Conservation (phyloP, 805 yeast species). For the Zygosaccharomyces rouxii region DNA sequence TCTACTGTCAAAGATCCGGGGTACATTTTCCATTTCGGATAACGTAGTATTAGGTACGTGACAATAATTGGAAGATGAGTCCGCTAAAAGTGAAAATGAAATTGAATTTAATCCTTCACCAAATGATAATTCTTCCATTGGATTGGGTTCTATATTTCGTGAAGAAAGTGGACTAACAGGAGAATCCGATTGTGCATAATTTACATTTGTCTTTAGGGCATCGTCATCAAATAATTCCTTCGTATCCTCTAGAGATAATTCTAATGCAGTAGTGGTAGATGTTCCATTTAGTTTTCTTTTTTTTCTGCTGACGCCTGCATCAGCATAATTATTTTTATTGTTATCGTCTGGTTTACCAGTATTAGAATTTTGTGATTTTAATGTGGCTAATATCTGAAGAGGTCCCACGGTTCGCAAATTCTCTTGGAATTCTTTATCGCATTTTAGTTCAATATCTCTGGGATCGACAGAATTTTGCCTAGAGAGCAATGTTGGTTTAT, state of each 20-base stretch:
- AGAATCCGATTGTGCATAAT: neutral
- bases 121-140: constrained; percentile 6
- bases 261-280: neutral
- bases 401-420: constrained; percentile 21
- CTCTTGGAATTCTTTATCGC: constrained; percentile 6
- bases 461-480: constrained; percentile 18
- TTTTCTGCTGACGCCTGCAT: neutral
- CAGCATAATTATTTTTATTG: neutral
- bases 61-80: constrained; percentile 11
- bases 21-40: constrained; percentile 11
- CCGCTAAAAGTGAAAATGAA: constrained; percentile 12
- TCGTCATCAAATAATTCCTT: neutral
- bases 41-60: constrained; percentile 7
- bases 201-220: neutral
- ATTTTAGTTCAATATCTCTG: constrained; percentile 24
- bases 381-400: constrained; percentile 14
- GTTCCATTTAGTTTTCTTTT: constrained; percentile 1
- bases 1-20: constrained; percentile 14
- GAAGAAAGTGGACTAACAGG: constrained; percentile 2
- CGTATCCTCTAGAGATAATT: constrained; percentile 1
- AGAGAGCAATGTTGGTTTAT: constrained; percentile 5
- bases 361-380: constrained; percentile 7
- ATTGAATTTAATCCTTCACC: constrained; percentile 11
- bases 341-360: constrained; percentile 7
- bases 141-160: neutral